Conservation (phyloP, 352 stramenopile species). For the Globisporangium cystogenes region DNA sequence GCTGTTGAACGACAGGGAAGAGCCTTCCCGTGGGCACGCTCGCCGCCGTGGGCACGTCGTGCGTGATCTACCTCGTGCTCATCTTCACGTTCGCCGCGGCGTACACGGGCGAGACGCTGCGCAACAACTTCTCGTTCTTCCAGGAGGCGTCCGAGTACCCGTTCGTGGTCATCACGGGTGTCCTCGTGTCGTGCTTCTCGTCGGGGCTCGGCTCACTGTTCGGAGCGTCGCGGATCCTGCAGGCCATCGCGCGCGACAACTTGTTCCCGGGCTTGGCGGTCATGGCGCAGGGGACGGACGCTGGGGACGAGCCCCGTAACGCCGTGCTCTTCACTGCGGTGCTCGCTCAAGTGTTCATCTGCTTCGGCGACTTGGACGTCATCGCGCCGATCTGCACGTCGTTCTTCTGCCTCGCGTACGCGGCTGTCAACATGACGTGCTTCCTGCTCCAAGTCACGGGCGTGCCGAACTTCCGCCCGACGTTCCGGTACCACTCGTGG, state of each 20-base stretch:
- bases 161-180: constrained; percentile 52
- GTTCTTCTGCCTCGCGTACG: constrained; percentile 81
- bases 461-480: constrained; percentile 75
- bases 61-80: constrained; percentile 60
- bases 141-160: constrained; percentile 52
- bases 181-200: constrained; percentile 69
- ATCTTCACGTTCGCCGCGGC: constrained; percentile 60
- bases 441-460: constrained; percentile 71
- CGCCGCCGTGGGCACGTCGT: constrained; percentile 49
- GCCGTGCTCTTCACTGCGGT: constrained; percentile 63
- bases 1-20: constrained; percentile 21
- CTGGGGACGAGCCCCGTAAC: constrained; percentile 64
- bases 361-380: constrained; percentile 64
- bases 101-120: constrained; percentile 51
- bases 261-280: constrained; percentile 41
- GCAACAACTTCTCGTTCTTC: constrained; percentile 75
- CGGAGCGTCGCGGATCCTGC: constrained; percentile 62
- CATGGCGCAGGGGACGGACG: constrained; percentile 42
- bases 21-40: constrained; percentile 68
- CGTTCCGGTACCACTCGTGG: constrained; percentile 68
- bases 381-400: constrained; percentile 78
- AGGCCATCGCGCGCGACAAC: constrained; percentile 71
- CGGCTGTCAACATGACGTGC: constrained; percentile 64
- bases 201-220: constrained; percentile 63
- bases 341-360: constrained; percentile 63